Percentiles rank a stretch among this genome's conserved stretches.
phyloP scores from a whole-genome alignment of 176 grass and related monocot genomes.

The Juncus inflexus region DNA sequence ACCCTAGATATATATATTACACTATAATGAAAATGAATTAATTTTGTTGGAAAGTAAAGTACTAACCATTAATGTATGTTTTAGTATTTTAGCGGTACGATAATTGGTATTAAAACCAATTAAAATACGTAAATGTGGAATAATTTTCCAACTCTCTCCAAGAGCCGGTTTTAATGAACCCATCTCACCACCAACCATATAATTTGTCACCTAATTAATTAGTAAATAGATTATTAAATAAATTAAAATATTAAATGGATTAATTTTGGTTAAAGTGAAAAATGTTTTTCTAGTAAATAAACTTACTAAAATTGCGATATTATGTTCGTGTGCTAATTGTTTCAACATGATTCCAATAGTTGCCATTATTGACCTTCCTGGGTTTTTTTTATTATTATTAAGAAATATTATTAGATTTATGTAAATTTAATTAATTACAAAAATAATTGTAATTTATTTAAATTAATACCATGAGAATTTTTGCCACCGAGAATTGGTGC shows the following conservation, averaged over 20 bases:
- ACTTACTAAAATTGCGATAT: constrained; percentile 58
- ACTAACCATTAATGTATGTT: constrained; percentile 23
- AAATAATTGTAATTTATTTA: constrained; percentile 11
- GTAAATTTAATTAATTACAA: constrained; percentile 12
- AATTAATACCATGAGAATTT: constrained; percentile 68
- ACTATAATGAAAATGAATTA: not conserved
- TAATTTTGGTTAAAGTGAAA: not conserved
- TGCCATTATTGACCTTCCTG: constrained; percentile 71
- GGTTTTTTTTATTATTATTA: constrained; percentile 16
- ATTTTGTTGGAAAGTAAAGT: not conserved
- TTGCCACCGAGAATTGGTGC: constrained; percentile 72
- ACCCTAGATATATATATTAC: constrained; percentile 22
- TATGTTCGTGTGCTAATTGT: constrained; percentile 65
- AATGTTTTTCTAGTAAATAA: not conserved
- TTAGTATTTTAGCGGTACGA: constrained; percentile 9
- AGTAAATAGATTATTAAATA: not conserved
- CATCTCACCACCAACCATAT: constrained; percentile 26
- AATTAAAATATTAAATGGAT: not conserved
- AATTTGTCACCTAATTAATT: constrained; percentile 27
- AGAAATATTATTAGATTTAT: not conserved
- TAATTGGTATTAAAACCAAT: not conserved
- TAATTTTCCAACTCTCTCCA: constrained; percentile 25
- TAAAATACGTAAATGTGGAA: constrained; percentile 31
- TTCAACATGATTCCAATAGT: constrained; percentile 54
- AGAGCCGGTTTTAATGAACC: constrained; percentile 22